Evolutionary conservation across 371 early-diverging fungal species (phyloP).

Genomic region (Mucor indicus): DNA sequence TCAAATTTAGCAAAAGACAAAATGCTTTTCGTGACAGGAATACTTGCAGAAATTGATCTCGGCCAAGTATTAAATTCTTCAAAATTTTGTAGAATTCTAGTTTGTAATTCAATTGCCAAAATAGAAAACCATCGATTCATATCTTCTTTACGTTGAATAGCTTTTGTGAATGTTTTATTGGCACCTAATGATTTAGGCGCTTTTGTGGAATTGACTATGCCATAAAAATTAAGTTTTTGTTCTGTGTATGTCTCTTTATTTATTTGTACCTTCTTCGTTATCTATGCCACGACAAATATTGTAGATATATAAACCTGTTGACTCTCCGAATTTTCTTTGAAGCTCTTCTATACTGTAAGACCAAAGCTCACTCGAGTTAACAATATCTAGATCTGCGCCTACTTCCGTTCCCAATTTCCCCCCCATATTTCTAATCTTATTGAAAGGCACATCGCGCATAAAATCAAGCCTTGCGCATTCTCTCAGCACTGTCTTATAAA

Average conservation of each 20-base stretch:
- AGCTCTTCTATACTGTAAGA: constrained; percentile 31
- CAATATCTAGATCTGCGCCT: constrained; percentile 54
- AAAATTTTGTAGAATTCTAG: constrained; percentile 46
- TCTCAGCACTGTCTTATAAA: constrained; percentile 58
- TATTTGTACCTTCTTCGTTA: constrained; percentile 45
- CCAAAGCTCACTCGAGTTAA: constrained; percentile 50
- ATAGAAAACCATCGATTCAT: constrained; percentile 56
- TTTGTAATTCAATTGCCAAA: constrained; percentile 54
- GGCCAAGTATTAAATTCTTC: constrained; percentile 57
- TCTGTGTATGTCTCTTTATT: neutral
- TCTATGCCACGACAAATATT: constrained; percentile 66
- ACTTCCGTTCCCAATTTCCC: constrained; percentile 85
- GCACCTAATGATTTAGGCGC: constrained; percentile 60
- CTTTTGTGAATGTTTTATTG: constrained; percentile 49
- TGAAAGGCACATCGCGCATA: constrained; percentile 63
- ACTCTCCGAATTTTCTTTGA: constrained; percentile 37
- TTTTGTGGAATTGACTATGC: constrained; percentile 39
- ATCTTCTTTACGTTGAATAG: constrained; percentile 22
- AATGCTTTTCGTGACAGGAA: neutral
- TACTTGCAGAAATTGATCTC: constrained; percentile 35
- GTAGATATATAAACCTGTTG: constrained; percentile 56
- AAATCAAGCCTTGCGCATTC: constrained; percentile 50
- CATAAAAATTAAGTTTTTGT: neutral
- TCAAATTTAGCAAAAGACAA: neutral
- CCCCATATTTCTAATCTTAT: constrained; percentile 80